These are phyloP conservation scores for Hemileia vastatrix DNA, from an alignment of 1,284 basidiomycete species.

Conservation along the genomic window DNA sequence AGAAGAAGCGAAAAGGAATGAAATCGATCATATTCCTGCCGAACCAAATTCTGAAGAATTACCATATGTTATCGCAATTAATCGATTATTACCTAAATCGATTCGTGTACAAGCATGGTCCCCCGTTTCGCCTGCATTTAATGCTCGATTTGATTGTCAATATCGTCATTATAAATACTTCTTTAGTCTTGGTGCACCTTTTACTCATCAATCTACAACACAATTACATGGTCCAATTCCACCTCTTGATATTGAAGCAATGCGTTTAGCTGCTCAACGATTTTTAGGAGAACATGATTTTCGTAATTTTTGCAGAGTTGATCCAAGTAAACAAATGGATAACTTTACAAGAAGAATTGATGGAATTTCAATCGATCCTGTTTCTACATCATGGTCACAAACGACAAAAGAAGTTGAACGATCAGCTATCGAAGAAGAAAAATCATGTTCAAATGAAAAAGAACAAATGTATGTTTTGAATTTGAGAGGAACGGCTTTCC, in stretches of 20 bases:
- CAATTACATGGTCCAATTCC: no score
- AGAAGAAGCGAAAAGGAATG: no score
- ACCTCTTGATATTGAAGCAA: slow-evolving; percentile 59
- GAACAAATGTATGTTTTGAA: no score
- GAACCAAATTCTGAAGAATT: no score
- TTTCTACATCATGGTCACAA: no score
- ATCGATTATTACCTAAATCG: slow-evolving; percentile 73
- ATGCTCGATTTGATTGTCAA: slow-evolving; percentile 75
- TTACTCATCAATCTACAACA: no score
- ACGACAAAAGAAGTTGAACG: no score
- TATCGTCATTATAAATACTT: slow-evolving; percentile 97
- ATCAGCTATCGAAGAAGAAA: no score
- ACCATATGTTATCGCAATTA: slow-evolving; percentile 69
- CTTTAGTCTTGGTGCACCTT: no score
- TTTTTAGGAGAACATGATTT: slow-evolving; percentile 90
- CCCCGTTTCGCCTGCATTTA: slow-evolving; percentile 66
- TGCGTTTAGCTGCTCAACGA: slow-evolving; percentile 63
- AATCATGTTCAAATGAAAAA: no score
- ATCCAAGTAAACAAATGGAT: slow-evolving; percentile 82
- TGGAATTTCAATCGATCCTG: slow-evolving; percentile 59
- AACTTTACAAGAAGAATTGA: slow-evolving; percentile 61
- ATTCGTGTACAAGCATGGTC: slow-evolving; percentile 91
- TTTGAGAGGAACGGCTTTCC: slow-evolving; percentile 75
- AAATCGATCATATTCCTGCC: no score
- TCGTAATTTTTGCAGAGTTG: slow-evolving; percentile 90